Percentiles rank a stretch among this genome's conserved stretches.
These are phyloP conservation scores for Solanum chmielewskii DNA, from an alignment of 257 asterid species.

Conservation along the genomic window DNA sequence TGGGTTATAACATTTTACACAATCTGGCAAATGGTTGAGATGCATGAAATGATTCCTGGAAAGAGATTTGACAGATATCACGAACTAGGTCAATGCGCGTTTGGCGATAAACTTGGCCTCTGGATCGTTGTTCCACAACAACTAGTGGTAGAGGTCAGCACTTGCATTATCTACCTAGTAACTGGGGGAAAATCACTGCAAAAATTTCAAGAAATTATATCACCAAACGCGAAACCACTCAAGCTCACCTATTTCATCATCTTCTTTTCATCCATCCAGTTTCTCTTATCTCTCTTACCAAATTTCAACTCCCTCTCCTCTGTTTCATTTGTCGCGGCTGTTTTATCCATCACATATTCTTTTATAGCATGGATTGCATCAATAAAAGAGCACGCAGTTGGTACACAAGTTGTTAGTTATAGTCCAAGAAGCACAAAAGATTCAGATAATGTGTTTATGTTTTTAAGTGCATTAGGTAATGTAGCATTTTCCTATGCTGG, in stretches of 20 bases:
- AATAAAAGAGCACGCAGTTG: slow-evolving; percentile 1
- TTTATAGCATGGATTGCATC: slow-evolving; percentile 46
- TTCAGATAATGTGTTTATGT: slow-evolving; percentile 15
- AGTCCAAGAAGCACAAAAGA: background rate
- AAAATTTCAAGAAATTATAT: slow-evolving; percentile 27
- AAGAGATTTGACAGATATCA: slow-evolving; percentile 72
- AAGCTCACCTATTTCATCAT: slow-evolving; percentile 38
- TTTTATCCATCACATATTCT: slow-evolving; percentile 55
- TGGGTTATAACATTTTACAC: slow-evolving; percentile 63
- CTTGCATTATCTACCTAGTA: slow-evolving; percentile 63
- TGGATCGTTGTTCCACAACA: slow-evolving; percentile 77
- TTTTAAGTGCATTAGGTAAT: slow-evolving; percentile 55
- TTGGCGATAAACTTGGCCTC: slow-evolving; percentile 55
- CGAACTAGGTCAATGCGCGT: slow-evolving; percentile 62
- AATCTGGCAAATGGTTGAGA: slow-evolving; percentile 78
- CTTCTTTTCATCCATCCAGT: slow-evolving; percentile 34
- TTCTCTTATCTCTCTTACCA: slow-evolving; percentile 39
- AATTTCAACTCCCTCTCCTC: slow-evolving; percentile 52
- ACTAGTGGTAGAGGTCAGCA: slow-evolving; percentile 33
- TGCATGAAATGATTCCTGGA: slow-evolving; percentile 70
- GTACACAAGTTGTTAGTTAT: slow-evolving; percentile 24
- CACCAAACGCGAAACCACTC: slow-evolving; percentile 11
- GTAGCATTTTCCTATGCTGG: slow-evolving; percentile 64
- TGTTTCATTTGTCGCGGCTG: slow-evolving; percentile 46
- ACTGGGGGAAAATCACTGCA: slow-evolving; percentile 59